Evolutionary conservation across 2,329 filamentous ascomycete species (phyloP).

Genomic region (Parastagonospora avenae): DNA sequence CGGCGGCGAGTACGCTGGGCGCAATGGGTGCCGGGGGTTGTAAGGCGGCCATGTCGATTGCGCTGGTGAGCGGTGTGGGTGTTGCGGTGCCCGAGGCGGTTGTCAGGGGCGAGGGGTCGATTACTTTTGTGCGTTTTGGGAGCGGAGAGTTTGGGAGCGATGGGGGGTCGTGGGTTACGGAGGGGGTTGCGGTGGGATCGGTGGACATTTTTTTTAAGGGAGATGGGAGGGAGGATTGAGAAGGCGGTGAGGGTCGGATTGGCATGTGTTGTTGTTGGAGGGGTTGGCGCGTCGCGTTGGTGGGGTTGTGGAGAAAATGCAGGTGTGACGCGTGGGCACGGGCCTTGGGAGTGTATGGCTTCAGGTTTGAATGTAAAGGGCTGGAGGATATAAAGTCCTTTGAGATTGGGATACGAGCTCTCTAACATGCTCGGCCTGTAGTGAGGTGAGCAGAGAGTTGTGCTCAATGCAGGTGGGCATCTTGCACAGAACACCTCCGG

Average conservation of each 20-base stretch:
- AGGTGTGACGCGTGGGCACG: neutral
- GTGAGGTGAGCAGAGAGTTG: too few relatives aligned
- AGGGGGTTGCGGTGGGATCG: constrained; percentile 15
- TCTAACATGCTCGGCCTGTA: too few relatives aligned
- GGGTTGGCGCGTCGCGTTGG: neutral
- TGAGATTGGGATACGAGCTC: too few relatives aligned
- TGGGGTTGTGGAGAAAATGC: neutral
- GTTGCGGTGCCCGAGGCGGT: constrained; percentile 41
- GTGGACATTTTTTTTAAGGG: neutral
- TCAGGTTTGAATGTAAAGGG: neutral
- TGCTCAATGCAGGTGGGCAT: too few relatives aligned
- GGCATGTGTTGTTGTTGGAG: neutral
- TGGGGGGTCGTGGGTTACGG: constrained; percentile 48
- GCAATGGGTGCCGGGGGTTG: constrained; percentile 31
- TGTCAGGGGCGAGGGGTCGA: constrained; percentile 46
- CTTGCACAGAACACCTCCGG: too few relatives aligned
- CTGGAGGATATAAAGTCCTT: too few relatives aligned
- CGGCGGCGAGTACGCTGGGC: constrained; percentile 27
- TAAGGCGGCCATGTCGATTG: constrained; percentile 17
- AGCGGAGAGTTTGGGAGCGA: constrained; percentile 74
- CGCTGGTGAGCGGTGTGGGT: constrained; percentile 38
- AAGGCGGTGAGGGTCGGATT: neutral
- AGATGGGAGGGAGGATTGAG: neutral
- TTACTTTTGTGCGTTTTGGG: constrained; percentile 78
- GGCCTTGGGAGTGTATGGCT: neutral